These are phyloP conservation scores for Climacium dendroides DNA, from an alignment of 225 moss, liverwort and hornwort genomes.

Conservation along the genomic window DNA sequence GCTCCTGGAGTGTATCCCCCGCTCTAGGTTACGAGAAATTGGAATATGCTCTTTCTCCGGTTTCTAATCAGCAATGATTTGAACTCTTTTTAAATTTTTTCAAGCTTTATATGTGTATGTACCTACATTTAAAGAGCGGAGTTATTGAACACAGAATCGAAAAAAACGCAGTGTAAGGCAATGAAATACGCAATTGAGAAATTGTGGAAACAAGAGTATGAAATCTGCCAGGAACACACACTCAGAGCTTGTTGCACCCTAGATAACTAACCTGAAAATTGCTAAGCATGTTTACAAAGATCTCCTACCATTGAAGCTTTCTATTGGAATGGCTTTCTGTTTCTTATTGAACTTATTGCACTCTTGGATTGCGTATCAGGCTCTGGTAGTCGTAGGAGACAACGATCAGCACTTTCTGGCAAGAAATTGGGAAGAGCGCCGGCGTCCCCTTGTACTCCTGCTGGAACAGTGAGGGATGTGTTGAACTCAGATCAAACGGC, in stretches of 20 bases:
- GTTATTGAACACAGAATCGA: not conserved
- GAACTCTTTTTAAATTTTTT: not conserved
- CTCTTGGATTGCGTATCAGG: slow-evolving; percentile 2
- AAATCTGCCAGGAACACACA: not conserved
- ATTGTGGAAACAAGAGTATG: not conserved
- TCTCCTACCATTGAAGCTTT: not conserved
- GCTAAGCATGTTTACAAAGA: not conserved
- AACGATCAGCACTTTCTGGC: not conserved
- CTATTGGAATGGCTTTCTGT: not conserved
- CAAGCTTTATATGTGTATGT: not conserved
- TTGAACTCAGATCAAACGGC: slow-evolving; percentile 12
- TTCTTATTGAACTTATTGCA: not conserved
- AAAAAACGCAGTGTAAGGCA: not conserved
- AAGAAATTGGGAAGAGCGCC: not conserved
- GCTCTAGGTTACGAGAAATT: not conserved
- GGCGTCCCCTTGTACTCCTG: slow-evolving; percentile 23
- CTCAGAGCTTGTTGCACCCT: not conserved
- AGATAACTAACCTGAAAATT: not conserved
- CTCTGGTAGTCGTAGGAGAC: slow-evolving; percentile 11
- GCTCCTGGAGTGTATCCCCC: not conserved
- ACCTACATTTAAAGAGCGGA: not conserved
- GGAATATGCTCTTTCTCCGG: not conserved
- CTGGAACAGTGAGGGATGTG: slow-evolving; percentile 20
- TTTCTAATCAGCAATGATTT: not conserved
- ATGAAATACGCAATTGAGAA: not conserved